Evolutionary conservation across 805 yeast species (phyloP), one percentile per base, ranked within the genome.

Genomic region (Candida namnaoensis): DNA sequence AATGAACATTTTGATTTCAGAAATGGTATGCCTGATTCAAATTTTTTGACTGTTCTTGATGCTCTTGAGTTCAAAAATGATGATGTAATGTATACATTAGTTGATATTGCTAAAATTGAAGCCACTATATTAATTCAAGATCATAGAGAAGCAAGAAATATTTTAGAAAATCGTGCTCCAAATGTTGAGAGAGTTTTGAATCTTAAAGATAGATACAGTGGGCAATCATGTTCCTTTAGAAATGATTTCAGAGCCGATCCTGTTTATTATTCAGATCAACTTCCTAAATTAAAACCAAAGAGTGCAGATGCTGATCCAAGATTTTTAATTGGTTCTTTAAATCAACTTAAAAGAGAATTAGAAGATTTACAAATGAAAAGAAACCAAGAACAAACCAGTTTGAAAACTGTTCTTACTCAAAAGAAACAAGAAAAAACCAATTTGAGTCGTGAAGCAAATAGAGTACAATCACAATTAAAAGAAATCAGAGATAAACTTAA

Each of bases 91-190:
- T 80, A 76, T 49, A 61, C 82, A 2, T 57, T 88, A 37, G 79
- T 88, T 39, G 96, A 86, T 59, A 48, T 69, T 4, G 68, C 69
- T 35, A 66, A 62, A 36, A 71, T 85, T 37, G 95, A 90, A 52
- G 66, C 71, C 10, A 62, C 72, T 1, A 62, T 83, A 0, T 56
- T 88, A 34, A 66, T 77, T 14, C 68, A 70, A 1, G 65, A 76
- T 40, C 67, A 78, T 47, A 49, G 56, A 2, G 70, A 68, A 12
- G 91, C 85, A 0, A 77, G 75, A 48, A 42, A 46, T 0, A 57
- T 68, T 14, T 54, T 79, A 41, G 57, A 63, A 32, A 36, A 41
- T 5, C 56, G 61, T 9, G 62, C 66, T 0, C 44, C 44, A 1
- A 74, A 74, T 44, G 76, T 78, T 6, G 47, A 45, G 2, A 51